Evolutionary conservation across 1,284 basidiomycete genomes (phyloP).

Genomic region (Takashimella koratensis): DNA sequence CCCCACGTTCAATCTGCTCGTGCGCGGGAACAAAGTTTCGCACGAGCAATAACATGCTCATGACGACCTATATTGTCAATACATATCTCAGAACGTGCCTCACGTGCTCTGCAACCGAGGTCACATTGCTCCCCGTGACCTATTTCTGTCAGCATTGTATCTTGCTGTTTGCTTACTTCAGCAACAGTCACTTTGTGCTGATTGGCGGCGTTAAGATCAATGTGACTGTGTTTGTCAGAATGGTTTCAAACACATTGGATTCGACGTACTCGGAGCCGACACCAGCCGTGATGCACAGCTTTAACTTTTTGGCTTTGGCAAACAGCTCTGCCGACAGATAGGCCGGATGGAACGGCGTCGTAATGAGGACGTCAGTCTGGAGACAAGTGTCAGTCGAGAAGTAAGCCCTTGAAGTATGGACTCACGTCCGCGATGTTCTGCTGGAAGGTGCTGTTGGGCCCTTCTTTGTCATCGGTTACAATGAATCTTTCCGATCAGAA

Average conservation of each 20-base stretch:
- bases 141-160: conserved; percentile 22
- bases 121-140: conserved; percentile 79
- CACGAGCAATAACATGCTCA: conserved; percentile 74
- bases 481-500: conserved; percentile 27
- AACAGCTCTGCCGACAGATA: conserved; percentile 81
- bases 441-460: conserved; percentile 76
- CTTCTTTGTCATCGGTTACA: conserved; percentile 84
- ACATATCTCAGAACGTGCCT: background rate
- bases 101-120: conserved; percentile 74
- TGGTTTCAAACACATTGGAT: conserved; percentile 2
- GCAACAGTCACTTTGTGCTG: conserved; percentile 76
- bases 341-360: conserved; percentile 83
- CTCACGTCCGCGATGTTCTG: conserved; percentile 79
- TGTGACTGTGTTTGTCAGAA: conserved; percentile 53
- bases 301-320: conserved; percentile 79
- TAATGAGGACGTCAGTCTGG: conserved; percentile 57
- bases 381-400: no score
- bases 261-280: conserved; percentile 70
- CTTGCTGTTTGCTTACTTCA: conserved; percentile 52
- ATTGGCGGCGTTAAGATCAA: conserved; percentile 86
- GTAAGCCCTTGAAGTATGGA: no score
- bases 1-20: conserved; percentile 75
- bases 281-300: conserved; percentile 88
- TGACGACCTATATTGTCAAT: conserved; percentile 62
- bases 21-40: conserved; percentile 66